phyloP scores from a whole-genome alignment of 2,329 filamentous ascomycete genomes.

The Fusarium miscanthi region DNA sequence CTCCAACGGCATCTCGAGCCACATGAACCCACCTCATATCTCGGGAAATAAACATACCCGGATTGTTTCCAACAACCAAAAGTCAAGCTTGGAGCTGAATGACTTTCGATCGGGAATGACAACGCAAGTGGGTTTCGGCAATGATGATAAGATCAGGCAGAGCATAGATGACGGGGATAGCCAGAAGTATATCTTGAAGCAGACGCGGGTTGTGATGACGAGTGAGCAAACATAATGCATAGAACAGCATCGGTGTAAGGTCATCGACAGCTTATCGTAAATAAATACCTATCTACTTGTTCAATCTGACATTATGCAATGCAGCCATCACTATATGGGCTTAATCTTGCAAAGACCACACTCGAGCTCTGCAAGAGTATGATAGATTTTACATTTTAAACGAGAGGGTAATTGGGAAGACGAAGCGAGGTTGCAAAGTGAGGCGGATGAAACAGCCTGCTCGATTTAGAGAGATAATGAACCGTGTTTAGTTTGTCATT shows the following conservation, averaged over 20 bases:
- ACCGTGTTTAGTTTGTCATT: fast-evolving
- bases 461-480: not conserved
- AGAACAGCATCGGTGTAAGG: too few relatives aligned
- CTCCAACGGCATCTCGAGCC: slow-evolving; percentile 4
- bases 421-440: not conserved
- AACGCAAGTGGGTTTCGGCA: not conserved
- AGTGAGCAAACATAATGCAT: not conserved
- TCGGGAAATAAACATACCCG: not conserved
- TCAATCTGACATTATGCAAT: too few relatives aligned
- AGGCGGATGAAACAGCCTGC: not conserved
- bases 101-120: not conserved
- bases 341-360: not conserved
- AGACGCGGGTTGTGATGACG: slow-evolving; percentile 29
- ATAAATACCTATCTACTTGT: too few relatives aligned
- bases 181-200: slow-evolving; percentile 40
- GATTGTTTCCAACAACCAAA: not conserved
- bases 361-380: not conserved
- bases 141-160: slow-evolving; percentile 2
- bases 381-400: fast-evolving
- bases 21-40: not conserved
- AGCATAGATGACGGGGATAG: slow-evolving; percentile 38
- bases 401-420: fast-evolving
- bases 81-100: slow-evolving; percentile 6
- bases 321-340: not conserved
- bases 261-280: not conserved